These are phyloP conservation scores for Ricinus communis DNA, from an alignment of 345 rosid species.

Conservation along the genomic window DNA sequence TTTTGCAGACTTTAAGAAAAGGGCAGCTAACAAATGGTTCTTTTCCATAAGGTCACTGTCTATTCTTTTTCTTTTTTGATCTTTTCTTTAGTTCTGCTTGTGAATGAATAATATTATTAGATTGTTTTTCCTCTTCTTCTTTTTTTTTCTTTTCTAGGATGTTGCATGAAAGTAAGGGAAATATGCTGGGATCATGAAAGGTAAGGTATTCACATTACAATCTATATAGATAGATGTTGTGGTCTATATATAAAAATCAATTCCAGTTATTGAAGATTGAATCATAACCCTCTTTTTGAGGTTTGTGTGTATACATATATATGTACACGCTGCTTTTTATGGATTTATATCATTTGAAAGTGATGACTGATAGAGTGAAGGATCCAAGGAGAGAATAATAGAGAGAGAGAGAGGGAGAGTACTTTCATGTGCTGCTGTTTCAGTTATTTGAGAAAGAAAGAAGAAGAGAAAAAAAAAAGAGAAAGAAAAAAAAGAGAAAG, in stretches of 20 bases:
- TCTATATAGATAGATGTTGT: slow-evolving; percentile 16
- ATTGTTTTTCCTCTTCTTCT: too few relatives aligned
- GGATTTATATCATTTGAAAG: slow-evolving; percentile 46
- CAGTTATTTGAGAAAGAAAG: slow-evolving; percentile 7
- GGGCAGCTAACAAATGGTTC: slow-evolving; percentile 35
- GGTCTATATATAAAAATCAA: neutral
- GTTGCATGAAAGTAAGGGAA: slow-evolving; percentile 61
- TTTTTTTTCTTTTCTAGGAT: neutral
- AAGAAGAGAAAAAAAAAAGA: neutral
- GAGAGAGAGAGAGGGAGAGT: slow-evolving; percentile 6
- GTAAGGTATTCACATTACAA: slow-evolving; percentile 10
- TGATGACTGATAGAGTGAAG: slow-evolving; percentile 51
- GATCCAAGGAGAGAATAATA: slow-evolving; percentile 45
- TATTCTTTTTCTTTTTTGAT: slow-evolving; percentile 5
- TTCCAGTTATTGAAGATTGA: neutral
- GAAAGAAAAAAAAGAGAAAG: neutral
- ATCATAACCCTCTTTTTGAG: slow-evolving; percentile 16
- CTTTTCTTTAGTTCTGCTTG: slow-evolving; percentile 12
- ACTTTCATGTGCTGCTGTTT: slow-evolving; percentile 31
- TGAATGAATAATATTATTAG: neutral
- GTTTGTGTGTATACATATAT: too few relatives aligned
- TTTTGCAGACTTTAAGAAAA: slow-evolving; percentile 51
- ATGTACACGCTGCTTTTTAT: too few relatives aligned
- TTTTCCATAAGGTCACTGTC: slow-evolving; percentile 35
- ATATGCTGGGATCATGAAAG: slow-evolving; percentile 25